Evolutionary conservation across 2,329 filamentous ascomycete genomes (phyloP), one percentile per base, ranked within the genome.

Genomic region (Colletotrichum sansevieriae): DNA sequence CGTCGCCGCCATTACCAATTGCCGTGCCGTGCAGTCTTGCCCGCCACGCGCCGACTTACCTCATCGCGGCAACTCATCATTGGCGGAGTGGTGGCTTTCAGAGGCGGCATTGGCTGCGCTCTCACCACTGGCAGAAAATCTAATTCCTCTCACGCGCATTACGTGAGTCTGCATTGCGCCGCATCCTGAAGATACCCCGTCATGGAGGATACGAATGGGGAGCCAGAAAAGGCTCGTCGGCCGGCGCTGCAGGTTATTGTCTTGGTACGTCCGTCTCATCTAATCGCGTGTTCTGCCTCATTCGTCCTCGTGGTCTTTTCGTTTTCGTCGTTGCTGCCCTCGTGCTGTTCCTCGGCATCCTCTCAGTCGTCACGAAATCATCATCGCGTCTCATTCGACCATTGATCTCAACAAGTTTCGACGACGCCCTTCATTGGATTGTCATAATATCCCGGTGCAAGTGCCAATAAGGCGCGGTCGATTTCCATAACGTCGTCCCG

Each of bases 221-320:
- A 65, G 61, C 51, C 63, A 3, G 66, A 67, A 11, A 57, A 56
- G 37, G 46, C 51, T 44, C 46, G 13, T 47, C 49, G 29, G 29
- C 85, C 88, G 77, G 87, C 88, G 46, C 81, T 94, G 80, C 91
- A 94, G 80, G 89, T 94, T 54, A 92, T 93, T 80, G 84, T 94
- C 68, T 79, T 94, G 83, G 91, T 94, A 83, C 83, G 90, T 86
- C 61, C 43, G n/a, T 51, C 56, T 49, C 33, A 58, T 68, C 60
- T 70, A 49, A 54, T 9, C 15, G 43, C 7, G 43, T 29, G 29
- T 8, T 29, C 18, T 20, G 15, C 18, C 43, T 20, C 18, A 10
- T 46, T 46, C n/a, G 43, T 55, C 35, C 33, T 55, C 54, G 20
- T 25, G 18, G 35, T 59, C 20, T 35, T 25, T 13, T 13, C 11